Conservation (phyloP, 352 stramenopile genomes). For the Globisporangium abappressorium region DNA sequence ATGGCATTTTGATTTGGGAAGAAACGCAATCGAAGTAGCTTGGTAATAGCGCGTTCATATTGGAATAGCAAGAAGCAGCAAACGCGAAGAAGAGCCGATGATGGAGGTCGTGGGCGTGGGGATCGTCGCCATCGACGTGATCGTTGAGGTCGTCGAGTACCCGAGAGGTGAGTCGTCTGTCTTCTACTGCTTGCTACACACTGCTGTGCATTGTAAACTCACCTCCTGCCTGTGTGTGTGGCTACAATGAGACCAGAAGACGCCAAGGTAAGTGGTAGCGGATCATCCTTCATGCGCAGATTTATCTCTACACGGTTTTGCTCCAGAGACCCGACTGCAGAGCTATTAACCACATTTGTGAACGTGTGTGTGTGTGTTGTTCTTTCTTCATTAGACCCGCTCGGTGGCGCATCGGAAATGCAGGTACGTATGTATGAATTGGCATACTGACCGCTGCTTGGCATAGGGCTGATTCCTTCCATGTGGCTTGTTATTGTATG, state of each 20-base stretch:
- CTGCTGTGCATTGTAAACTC: neutral
- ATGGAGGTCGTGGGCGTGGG: constrained; percentile 58
- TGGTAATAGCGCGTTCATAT: neutral
- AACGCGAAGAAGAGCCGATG: constrained; percentile 19
- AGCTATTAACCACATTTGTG: too few species aligned
- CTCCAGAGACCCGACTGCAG: neutral
- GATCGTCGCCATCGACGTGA: constrained; percentile 72
- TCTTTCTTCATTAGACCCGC: constrained; percentile 30
- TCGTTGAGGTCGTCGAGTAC: constrained; percentile 57
- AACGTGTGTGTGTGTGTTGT: neutral
- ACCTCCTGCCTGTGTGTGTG: neutral
- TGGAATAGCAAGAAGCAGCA: neutral
- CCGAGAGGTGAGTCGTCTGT: constrained; percentile 35
- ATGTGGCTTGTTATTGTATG: neutral
- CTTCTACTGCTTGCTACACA: too few species aligned
- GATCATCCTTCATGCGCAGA: neutral
- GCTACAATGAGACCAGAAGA: constrained; percentile 34
- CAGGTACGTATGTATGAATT: constrained; percentile 19
- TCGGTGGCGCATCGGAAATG: constrained; percentile 48
- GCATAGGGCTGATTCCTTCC: neutral
- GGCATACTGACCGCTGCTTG: neutral
- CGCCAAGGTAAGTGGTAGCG: constrained; percentile 35
- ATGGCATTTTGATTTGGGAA: neutral
- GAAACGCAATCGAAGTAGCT: neutral
- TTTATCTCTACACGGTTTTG: neutral